Evolutionary conservation across 768 basidiomycete species (phyloP), one percentile per base, ranked within the genome.

Genomic region (Phaffia tasmanica): DNA sequence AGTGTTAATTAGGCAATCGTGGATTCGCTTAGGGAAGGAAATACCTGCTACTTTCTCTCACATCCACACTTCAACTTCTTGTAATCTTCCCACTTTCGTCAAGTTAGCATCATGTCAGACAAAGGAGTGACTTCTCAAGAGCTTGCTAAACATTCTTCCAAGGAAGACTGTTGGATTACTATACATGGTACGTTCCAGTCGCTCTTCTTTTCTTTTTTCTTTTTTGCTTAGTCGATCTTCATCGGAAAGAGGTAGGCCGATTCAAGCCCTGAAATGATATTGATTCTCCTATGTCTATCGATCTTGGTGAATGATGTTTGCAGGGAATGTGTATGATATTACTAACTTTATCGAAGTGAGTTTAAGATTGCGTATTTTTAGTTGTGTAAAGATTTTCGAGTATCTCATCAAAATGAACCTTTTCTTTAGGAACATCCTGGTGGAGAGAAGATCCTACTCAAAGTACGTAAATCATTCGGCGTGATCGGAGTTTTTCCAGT

Each of bases 251-350:
- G 23, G n/a, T 47, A 23, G 29, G 15, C n/a, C 29, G 54, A 32
- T 49, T 29, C 47, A n/a, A 32, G 27, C 42, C 3, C 25, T 21
- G 29, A 21, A 5, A n/a, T n/a, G n/a, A n/a, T 64, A n/a, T 25
- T 1, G 42, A n/a, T 27, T 30, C 14, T 29, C 35, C 1, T 27
- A n/a, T 35, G 19, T 23, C 35, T 25, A 47, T 54, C 35, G 23
- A 27, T 25, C 55, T 42, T 42, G 50, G 19, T 35, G 4, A 46
- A 1, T 27, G 29, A 32, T n/a, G 8, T 1, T 18, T 30, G 1
- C 59, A 67, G 66, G 60, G n/a, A 53, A 67, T 29, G 53, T 55
- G 23, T 67, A 62, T 27, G 66, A 67, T 30, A 55, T 67, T 7
- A 67, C 66, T 8, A 55, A 62, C 29, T 67, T 67, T 27, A 46